Evolutionary conservation across 306 rosid species (phyloP), one percentile per base, ranked within the genome.

Genomic region (Macrotyloma uniflorum): DNA sequence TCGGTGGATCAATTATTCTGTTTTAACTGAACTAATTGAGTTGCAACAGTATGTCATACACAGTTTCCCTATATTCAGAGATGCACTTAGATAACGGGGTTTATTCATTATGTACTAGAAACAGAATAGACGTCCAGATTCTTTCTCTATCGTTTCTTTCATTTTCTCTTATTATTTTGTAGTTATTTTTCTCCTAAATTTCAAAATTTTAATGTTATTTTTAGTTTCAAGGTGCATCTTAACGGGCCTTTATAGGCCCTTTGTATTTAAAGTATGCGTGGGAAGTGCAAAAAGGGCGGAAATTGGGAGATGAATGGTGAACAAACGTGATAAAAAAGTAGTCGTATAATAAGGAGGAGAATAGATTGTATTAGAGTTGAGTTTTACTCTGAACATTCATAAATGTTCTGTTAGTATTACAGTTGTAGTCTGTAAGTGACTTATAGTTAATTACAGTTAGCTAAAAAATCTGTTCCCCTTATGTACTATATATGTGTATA

Each of bases 191-290:
- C 8, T 20, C n/a, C 33, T 55, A 23, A 9, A 23, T 6, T 8
- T 54, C 62, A 22, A 51, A 24, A 53, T 53, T n/a, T 30, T 59
- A 40, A 68, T 22, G 28, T 12, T 18, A 22, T 8, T 36, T 22
- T 16, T 40, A n/a, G 74, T 43, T 54, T 50, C 75, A 42, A 46
- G 58, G 47, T 53, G 65, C 57, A 38, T 68, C 24, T 47, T 33
- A 66, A 19, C 35, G 4, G 5, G 35, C 5, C 35, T 5, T 0
- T 3, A 32, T 3, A 32, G 35, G 35, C 35, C 35, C 5, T 3
- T 32, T 32, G 5, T 32, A 3, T 32, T 4, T 32, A 32, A 32
- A 32, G 35, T 32, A 5, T 32, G 5, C 3, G 35, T 32, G 35
- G 35, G 35, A 32, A 32, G 35, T 32, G 4, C 35, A 32, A 32